A percentile compares a stretch with the other conserved stretches of the same genome.
Evolutionary conservation across 768 basidiomycete genomes (phyloP).

Genomic region (Tylopilus rubrobrunneus): DNA sequence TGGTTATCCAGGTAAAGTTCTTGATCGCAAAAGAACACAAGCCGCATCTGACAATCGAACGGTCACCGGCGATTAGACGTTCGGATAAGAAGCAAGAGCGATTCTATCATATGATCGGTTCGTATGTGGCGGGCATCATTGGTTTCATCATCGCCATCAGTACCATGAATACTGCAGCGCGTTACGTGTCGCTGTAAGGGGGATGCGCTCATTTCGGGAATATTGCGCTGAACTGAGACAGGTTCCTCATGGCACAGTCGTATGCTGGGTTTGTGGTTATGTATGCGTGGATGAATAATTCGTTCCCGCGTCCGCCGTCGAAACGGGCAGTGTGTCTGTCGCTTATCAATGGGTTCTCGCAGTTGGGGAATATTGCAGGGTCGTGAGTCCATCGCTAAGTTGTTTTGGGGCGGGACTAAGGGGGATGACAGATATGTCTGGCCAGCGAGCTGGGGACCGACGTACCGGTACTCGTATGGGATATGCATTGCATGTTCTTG

Average conservation of each 20-base stretch:
- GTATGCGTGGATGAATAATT: constrained; percentile 48
- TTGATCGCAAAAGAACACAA: neutral
- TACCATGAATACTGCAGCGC: constrained; percentile 58
- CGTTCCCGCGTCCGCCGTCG: constrained; percentile 71
- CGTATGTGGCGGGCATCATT: constrained; percentile 54
- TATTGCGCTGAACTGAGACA: constrained; percentile 22
- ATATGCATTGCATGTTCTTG: constrained; percentile 65
- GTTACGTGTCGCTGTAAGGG: constrained; percentile 62
- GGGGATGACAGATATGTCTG: constrained; percentile 51
- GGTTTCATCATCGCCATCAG: constrained; percentile 66
- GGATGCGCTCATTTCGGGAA: constrained; percentile 6
- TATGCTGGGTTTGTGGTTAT: constrained; percentile 72
- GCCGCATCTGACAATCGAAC: neutral
- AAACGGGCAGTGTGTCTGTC: constrained; percentile 85
- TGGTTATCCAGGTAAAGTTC: constrained; percentile 42
- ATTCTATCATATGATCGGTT: constrained; percentile 60
- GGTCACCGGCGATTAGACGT: constrained; percentile 38
- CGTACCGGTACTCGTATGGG: constrained; percentile 66
- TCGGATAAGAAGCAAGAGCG: constrained; percentile 71
- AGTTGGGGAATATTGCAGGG: constrained; percentile 81
- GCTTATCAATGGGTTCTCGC: constrained; percentile 75
- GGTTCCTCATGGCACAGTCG: constrained; percentile 74
- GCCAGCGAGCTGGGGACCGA: constrained; percentile 66
- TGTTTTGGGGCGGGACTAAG: neutral
- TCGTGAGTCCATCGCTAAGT: constrained; percentile 47